Evolutionary conservation across 257 asterid species (phyloP).

Genomic region (Apocynum venetum): DNA sequence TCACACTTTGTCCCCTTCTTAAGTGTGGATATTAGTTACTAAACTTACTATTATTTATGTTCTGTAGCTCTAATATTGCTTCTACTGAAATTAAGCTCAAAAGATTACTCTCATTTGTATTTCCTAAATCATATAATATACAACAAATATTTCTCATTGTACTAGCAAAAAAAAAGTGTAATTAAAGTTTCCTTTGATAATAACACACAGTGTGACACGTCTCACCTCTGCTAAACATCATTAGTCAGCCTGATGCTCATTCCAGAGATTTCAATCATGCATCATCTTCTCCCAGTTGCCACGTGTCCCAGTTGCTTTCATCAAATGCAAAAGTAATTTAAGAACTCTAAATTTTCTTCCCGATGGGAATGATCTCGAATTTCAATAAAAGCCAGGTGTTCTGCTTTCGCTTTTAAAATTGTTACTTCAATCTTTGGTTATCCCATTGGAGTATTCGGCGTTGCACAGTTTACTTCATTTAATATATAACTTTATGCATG

Average conservation of each 20-base stretch:
- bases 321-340: slow-evolving; percentile 11
- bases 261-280: slow-evolving; percentile 12
- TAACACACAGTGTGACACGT: slow-evolving; percentile 9
- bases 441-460: slow-evolving; percentile 20
- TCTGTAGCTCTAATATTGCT: slow-evolving; percentile 4
- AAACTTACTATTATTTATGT: background rate
- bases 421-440: slow-evolving; percentile 13
- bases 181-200: background rate
- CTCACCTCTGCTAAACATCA: background rate
- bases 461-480: slow-evolving; percentile 3
- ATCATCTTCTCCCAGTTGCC: slow-evolving; percentile 7
- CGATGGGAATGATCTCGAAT: slow-evolving; percentile 35
- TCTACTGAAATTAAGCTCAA: slow-evolving; percentile 1
- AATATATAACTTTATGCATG: background rate
- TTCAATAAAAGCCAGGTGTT: slow-evolving; percentile 35
- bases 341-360: slow-evolving; percentile 6
- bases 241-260: background rate
- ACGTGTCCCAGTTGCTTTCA: slow-evolving; percentile 20
- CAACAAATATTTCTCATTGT: too few species aligned
- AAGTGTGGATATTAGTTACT: background rate
- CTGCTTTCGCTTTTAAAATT: slow-evolving; percentile 6
- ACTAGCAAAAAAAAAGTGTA: background rate
- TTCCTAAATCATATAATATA: background rate
- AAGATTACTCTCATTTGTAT: background rate
- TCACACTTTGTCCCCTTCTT: slow-evolving; percentile 7